Base-by-base conservation (phyloP, 1,284 basidiomycete genomes). In the Moesziomyces antarcticus region DNA sequence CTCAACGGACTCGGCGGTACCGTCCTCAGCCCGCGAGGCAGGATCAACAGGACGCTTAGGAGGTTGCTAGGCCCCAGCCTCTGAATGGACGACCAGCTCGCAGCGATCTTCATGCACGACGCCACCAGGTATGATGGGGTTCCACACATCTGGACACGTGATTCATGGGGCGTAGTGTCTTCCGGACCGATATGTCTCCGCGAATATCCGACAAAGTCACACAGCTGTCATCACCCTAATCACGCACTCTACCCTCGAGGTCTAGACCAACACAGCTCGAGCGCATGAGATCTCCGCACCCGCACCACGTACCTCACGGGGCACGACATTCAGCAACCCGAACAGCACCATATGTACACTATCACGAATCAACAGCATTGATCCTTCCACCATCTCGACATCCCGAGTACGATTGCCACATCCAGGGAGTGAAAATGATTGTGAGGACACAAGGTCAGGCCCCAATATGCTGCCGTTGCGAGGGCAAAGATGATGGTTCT, bases 11-110 rank as follows among this genome's bases (percentile, higher is more conserved):
- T 80, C n/a, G 72, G 68, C 3, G 72, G 72, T 9, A 74, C 72
- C 3, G 62, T 56, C 27, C 45, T 77, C 40, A 73, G 73, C n/a
- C 57, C 66, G 13, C 51, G 66, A 24, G 78, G 78, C 16, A 53
- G 65, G 25, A 57, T 79, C 49, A 64, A 69, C 37, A 63, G 71
- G 41, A 77, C 75, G 35, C 57, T 80, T 37, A 68, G 78, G 43
- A 70, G 78, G 30, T 50, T 80, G n/a, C 50, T 80, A n/a, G 74
- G 66, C 10, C 78, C 78, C 2, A 71, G 74, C 33, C 57, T 78
- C 18, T 69, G 47, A 67, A 42, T 21, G 21, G 16, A 7, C 37
- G 37, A 40, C 37, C 18, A 18, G 6, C 8, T 33, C 30, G 30
- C 11, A 33, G 30, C 30, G 30, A 33, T 33, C 30, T 13, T 13